Base-by-base conservation (phyloP, 2,329 filamentous ascomycete species). In the Chaetomium olivaceum region DNA sequence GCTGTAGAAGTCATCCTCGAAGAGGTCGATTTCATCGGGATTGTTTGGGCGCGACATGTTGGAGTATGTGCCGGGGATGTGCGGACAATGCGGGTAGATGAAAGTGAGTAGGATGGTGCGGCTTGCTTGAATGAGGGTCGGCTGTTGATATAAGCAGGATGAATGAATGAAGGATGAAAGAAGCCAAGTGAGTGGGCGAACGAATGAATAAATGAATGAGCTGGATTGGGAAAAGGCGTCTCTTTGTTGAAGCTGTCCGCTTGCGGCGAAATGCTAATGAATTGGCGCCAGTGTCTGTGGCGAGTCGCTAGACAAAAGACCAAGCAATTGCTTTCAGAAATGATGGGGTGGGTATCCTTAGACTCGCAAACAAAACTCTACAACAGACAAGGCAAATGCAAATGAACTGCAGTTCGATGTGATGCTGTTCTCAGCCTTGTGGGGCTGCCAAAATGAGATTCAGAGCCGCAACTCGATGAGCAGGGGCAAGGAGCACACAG, bases 361-460 rank as follows among this genome's bases (percentile, higher is more conserved):
- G 39, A n/a, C 39, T 43, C 16, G 39, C 39, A 43, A 43, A 43
- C 39, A 43, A 43, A 43, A 43, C 16, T 19, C 16, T 7, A 19
- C 23, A 48, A 48, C 19, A 3, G 43, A 48, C n/a, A 19, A 48
- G 11, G n/a, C 31, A 25, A 48, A 21, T 48, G n/a, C 46, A 29
- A 19, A 46, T 52, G 58, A 62, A 33, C 36, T 21, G 16, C 21
- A 21, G 9, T 48, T 39, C 31, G 46, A 29, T 48, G 25, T 31
- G 46, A 29, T 61, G 59, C 46, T 31, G 55, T 64, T 64, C 43
- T 68, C 68, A 69, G 68, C 68, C 68, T 66, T 69, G 68, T 66
- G 68, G 68, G 66, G 59, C 68, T 60, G 58, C 58, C 54, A 62
- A 62, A 68, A 27, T 39, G 52, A 33, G 36, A 54, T 21, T 56